Evolutionary conservation across 2,329 filamentous ascomycete species (phyloP), one percentile per base, ranked within the genome.

Genomic region (Aspergillus terreus): DNA sequence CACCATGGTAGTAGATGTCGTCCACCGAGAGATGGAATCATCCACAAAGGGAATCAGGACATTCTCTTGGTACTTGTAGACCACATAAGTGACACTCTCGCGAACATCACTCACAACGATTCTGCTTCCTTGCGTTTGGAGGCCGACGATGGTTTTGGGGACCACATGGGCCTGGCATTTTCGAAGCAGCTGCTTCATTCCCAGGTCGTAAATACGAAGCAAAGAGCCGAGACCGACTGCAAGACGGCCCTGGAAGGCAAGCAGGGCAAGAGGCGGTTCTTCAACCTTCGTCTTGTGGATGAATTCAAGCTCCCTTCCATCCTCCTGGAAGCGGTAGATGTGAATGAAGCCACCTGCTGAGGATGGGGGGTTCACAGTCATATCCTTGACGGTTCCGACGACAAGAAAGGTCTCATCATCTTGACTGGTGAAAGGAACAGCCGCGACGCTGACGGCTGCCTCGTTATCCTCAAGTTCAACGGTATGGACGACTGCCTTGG

Each of bases 271-370:
- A 1, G 95, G 90, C 2, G 92, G 92, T 58, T 91, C 86, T 59
- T 95, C 90, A 6, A 96, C 82, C 63, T 91, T 90, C 0, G 95
- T 99, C 71, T 96, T 96, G 74, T 99, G 94, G 56, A 96, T 92
- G 52, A 97, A 94, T 64, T 96, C 89, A 14, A 99, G 81, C 63
- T 90, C 85, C 50, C 84, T 85, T n/a, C 95, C 95, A 55, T 90
- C 84, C 45, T 95, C 87, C 47, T 87, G 82, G 69, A 99, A 90
- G 40, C 90, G 85, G 71, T 96, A 99, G 23, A 97, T 88, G 63
- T 96, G 90, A 33, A 99, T 88, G 60, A 87, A 96, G 0, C 92
- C 94, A 55, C 85, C 85, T 1, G 81, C 84, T 59, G 83, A 92
- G 47, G 85, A 86, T 46, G 86, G 82, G 9, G 92, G 91, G 57